Evolutionary conservation across 169 alveolate species (phyloP).

Genomic region (Toxoplasma gondii): DNA sequence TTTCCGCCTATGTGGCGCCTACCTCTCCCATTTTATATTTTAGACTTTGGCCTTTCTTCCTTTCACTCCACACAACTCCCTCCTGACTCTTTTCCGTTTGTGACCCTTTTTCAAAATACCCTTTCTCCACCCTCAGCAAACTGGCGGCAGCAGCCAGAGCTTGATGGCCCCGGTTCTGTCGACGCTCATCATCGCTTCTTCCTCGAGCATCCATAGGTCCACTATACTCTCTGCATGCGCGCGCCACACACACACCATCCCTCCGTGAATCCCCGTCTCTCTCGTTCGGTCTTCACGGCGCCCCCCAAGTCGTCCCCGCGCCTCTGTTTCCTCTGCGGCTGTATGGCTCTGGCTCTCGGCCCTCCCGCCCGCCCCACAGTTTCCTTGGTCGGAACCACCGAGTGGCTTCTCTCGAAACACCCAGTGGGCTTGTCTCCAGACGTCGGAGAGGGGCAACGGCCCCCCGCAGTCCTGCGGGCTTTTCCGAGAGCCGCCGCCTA

Average conservation of each 20-base stretch:
- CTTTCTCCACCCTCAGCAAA: not conserved
- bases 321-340: not conserved
- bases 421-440: not conserved
- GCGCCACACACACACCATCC: constrained; percentile 20
- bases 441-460: not conserved
- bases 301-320: not conserved
- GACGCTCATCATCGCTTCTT: not conserved
- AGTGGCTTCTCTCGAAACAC: not conserved
- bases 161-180: constrained; percentile 5
- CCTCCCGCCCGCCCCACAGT: not conserved
- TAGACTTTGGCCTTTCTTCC: too few species aligned
- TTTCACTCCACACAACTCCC: too few species aligned
- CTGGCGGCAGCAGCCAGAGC: constrained; percentile 38
- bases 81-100: too few species aligned
- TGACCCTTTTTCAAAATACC: too few species aligned
- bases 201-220: not conserved
- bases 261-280: not conserved
- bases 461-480: not conserved
- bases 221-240: constrained; percentile 14
- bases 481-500: not conserved
- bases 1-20: too few species aligned
- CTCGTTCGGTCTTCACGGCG: not conserved
- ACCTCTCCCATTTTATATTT: too few species aligned
- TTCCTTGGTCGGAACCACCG: not conserved
- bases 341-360: not conserved